phyloP scores from a whole-genome alignment of 371 early-diverging fungal species.

The Gilbertella persicaria region DNA sequence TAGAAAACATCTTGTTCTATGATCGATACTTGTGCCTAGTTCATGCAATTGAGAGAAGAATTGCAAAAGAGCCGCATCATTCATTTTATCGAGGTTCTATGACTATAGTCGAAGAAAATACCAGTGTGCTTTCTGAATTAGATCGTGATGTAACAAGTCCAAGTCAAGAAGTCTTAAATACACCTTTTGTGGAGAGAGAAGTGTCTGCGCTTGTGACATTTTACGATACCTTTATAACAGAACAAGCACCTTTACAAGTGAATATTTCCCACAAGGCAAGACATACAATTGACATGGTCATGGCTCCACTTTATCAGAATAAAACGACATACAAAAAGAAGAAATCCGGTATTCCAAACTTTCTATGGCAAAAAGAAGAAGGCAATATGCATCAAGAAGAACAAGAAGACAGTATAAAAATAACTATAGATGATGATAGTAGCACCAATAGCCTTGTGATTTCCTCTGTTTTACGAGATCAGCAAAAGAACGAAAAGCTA shows the following conservation, averaged over 20 bases:
- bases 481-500: neutral
- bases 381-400: neutral
- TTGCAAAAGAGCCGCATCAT: neutral
- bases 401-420: neutral
- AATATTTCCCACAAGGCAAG: constrained; percentile 36
- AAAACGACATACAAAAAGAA: neutral
- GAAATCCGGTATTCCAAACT: neutral
- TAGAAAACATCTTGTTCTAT: constrained; percentile 41
- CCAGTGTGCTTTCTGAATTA: neutral
- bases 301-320: neutral
- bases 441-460: neutral
- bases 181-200: neutral
- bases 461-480: neutral
- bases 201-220: constrained; percentile 25
- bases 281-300: constrained; percentile 8
- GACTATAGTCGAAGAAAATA: too few species aligned
- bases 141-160: neutral
- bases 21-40: constrained; percentile 24
- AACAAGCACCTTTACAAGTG: constrained; percentile 41
- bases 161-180: neutral
- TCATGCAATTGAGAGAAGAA: neutral
- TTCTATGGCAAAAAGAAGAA: neutral
- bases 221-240: constrained; percentile 35
- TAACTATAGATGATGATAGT: neutral
- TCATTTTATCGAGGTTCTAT: too few species aligned